Evolutionary conservation across 164 flowering plant species (phyloP).

Genomic region (Brasenia schreberi): DNA sequence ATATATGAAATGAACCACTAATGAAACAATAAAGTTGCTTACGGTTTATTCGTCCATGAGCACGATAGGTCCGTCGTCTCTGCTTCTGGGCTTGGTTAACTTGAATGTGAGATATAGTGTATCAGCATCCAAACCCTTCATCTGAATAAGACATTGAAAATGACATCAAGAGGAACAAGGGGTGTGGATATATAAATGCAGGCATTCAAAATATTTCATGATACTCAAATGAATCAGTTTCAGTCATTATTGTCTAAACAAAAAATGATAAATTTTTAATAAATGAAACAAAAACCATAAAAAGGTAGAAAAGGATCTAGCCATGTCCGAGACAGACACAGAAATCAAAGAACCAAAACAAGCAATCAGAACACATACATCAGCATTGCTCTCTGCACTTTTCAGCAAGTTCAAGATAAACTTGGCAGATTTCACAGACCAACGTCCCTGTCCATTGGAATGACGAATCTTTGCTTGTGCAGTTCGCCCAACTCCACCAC

Average conservation of each 20-base stretch:
- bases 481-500: conserved; percentile 93
- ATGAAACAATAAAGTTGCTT: conserved; percentile 11
- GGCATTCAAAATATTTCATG: too few relatives aligned
- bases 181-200: too few relatives aligned
- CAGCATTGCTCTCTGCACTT: conserved; percentile 97
- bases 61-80: conserved; percentile 81
- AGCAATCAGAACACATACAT: conserved; percentile 25
- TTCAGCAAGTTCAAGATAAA: conserved; percentile 78
- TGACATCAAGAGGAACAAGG: neutral
- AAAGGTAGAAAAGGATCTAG: neutral
- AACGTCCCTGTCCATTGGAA: conserved; percentile 92
- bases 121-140: conserved; percentile 85
- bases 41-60: conserved; percentile 90
- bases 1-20: neutral
- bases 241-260: too few relatives aligned
- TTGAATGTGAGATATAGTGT: conserved; percentile 62
- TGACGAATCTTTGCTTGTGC: conserved; percentile 92
- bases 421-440: conserved; percentile 89
- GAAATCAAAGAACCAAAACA: neutral
- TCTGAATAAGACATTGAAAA: conserved; percentile 16
- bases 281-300: too few relatives aligned
- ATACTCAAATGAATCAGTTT: too few relatives aligned
- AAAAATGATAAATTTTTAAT: too few relatives aligned
- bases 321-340: neutral
- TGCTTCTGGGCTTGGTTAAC: conserved; percentile 89